phyloP scores from a whole-genome alignment of 2,329 filamentous ascomycete species.

The Dothistroma septosporum region DNA sequence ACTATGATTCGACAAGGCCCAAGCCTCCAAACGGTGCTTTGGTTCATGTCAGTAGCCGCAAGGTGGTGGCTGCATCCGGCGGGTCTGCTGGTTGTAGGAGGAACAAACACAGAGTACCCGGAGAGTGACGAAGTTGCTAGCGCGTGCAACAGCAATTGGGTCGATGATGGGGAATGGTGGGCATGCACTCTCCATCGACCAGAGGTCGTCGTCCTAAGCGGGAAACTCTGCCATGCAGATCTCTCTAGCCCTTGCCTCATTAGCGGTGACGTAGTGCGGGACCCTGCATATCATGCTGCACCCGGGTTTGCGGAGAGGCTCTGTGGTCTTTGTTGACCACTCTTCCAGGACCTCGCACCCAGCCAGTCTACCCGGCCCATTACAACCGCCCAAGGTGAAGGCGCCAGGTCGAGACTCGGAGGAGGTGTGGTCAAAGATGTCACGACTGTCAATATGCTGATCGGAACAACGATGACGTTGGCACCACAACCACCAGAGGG shows the following conservation, averaged over 20 bases:
- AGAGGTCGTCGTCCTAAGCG: neutral
- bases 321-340: neutral
- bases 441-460: too few relatives aligned
- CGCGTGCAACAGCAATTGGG: neutral
- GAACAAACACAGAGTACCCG: too few relatives aligned
- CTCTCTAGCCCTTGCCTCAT: neutral
- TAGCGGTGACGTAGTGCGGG: neutral
- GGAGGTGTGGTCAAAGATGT: too few relatives aligned
- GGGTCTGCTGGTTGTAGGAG: neutral
- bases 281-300: neutral
- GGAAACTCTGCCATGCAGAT: neutral
- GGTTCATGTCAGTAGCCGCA: conserved; percentile 11
- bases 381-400: too few relatives aligned
- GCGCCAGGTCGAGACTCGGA: too few relatives aligned
- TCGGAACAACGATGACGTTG: too few relatives aligned
- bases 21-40: conserved; percentile 7
- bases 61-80: neutral
- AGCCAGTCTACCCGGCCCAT: too few relatives aligned
- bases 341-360: too few relatives aligned
- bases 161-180: neutral
- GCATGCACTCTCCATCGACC: neutral
- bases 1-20: conserved; percentile 4
- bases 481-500: too few relatives aligned
- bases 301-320: neutral
- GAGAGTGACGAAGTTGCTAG: neutral